These are phyloP conservation scores for Lasiosphaeria miniovina DNA, from an alignment of 495 filamentous ascomycete species.

Conservation along the genomic window DNA sequence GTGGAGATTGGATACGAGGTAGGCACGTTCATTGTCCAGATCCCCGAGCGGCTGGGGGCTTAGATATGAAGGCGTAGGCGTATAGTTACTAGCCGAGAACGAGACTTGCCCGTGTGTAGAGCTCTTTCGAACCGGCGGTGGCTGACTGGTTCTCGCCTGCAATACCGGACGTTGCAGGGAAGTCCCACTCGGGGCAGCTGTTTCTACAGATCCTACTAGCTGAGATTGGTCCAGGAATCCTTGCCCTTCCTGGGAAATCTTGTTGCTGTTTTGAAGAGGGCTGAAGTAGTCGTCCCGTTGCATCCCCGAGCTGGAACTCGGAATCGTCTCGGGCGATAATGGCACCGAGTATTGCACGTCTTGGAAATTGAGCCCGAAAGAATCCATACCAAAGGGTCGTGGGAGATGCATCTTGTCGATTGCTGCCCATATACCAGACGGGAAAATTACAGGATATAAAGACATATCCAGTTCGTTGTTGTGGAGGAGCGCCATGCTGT, in stretches of 20 bases:
- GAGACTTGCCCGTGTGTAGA: not conserved
- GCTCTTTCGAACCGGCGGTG: not conserved
- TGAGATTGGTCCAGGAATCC: not conserved
- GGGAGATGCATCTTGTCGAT: not conserved
- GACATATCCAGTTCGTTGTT: too few relatives aligned
- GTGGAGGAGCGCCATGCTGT: too few relatives aligned
- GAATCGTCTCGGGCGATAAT: slow-evolving; percentile 9
- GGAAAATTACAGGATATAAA: not conserved
- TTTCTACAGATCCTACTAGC: not conserved
- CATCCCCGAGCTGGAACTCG: not conserved
- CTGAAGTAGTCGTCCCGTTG: slow-evolving; percentile 1
- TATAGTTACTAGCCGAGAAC: not conserved
- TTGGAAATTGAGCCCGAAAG: not conserved
- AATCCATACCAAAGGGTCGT: slow-evolving; percentile 1
- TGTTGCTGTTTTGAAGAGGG: not conserved
- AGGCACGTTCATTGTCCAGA: slow-evolving; percentile 38
- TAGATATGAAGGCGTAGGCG: slow-evolving; percentile 15
- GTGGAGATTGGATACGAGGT: slow-evolving; percentile 39
- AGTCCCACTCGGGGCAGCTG: not conserved
- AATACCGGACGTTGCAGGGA: not conserved
- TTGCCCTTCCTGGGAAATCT: not conserved
- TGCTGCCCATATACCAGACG: not conserved
- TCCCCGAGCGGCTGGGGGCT: slow-evolving; percentile 34
- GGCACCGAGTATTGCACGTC: not conserved
- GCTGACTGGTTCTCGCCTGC: not conserved